A percentile compares a stretch with the other conserved stretches of the same genome.
phyloP scores from a whole-genome alignment of 345 rosid species.

The Arabis alpina region DNA sequence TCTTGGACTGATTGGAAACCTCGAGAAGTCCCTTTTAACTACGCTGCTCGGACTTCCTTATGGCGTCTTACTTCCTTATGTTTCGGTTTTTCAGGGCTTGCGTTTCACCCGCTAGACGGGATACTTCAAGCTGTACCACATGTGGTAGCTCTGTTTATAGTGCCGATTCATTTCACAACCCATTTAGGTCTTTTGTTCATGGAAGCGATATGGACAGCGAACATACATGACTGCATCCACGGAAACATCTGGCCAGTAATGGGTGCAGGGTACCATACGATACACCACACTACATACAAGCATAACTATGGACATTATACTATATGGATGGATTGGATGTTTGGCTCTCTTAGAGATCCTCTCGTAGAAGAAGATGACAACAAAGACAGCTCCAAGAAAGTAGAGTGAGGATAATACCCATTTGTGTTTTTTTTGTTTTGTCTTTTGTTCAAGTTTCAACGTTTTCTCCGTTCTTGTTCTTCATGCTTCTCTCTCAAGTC shows the following conservation, averaged over 20 bases:
- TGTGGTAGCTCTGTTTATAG: constrained; percentile 66
- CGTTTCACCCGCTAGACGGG: constrained; percentile 91
- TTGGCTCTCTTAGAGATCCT: constrained; percentile 83
- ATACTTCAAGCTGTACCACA: constrained; percentile 93
- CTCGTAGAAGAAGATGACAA: constrained; percentile 49
- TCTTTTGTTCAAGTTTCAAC: constrained; percentile 19
- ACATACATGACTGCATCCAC: constrained; percentile 94
- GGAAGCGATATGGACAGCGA: constrained; percentile 90
- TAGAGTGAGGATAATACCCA: constrained; percentile 19
- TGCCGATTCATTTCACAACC: constrained; percentile 80
- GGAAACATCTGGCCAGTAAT: constrained; percentile 83
- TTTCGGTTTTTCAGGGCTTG: constrained; percentile 65
- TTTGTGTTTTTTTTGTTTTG: constrained; percentile 1
- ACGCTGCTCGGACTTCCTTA: too few species aligned
- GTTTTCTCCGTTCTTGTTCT: background rate
- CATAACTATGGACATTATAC: constrained; percentile 98
- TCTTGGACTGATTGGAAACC: too few species aligned
- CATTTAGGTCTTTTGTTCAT: constrained; percentile 76
- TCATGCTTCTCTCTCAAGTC: background rate
- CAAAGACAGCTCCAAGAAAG: constrained; percentile 30
- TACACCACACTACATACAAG: constrained; percentile 95
- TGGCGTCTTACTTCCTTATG: constrained; percentile 1
- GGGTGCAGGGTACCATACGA: constrained; percentile 99
- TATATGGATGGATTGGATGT: constrained; percentile 99
- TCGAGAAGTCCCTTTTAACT: too few species aligned